Percentiles rank a stretch among this genome's conserved stretches.
Evolutionary conservation across 768 basidiomycete genomes (phyloP).

Genomic region (Cystobasidium onofrii): DNA sequence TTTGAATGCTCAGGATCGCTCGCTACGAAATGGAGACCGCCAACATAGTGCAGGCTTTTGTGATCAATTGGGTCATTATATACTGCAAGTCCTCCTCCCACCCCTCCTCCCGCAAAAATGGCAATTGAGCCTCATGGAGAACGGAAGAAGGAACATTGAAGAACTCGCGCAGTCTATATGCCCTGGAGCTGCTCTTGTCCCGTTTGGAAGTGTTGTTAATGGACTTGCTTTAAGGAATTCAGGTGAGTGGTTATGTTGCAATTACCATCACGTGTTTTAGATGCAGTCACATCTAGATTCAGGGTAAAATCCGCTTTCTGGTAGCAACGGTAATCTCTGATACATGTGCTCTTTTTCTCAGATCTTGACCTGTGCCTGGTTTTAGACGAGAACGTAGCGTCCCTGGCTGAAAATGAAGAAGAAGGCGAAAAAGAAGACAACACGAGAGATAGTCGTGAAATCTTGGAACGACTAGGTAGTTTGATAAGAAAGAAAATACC

Average conservation of each 20-base stretch:
- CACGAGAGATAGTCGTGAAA: too few relatives aligned
- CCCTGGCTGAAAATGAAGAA: neutral
- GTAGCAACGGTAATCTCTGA: too few relatives aligned
- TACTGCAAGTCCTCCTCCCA: neutral
- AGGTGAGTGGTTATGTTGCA: neutral
- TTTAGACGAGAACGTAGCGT: neutral
- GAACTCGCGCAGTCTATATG: neutral
- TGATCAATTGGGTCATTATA: neutral
- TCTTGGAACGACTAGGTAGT: neutral
- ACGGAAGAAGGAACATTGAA: neutral
- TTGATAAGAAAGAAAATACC: neutral
- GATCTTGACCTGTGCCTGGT: neutral
- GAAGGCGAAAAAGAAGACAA: too few relatives aligned
- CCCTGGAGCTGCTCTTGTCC: neutral
- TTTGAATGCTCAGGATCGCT: too few relatives aligned
- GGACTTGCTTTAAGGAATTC: neutral
- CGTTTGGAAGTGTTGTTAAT: neutral
- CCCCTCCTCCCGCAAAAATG: neutral
- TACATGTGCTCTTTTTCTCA: neutral
- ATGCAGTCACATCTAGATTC: too few relatives aligned
- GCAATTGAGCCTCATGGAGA: neutral
- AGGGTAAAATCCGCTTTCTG: neutral
- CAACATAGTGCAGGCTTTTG: neutral
- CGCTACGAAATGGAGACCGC: too few relatives aligned
- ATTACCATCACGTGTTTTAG: neutral